Conservation (phyloP, 306 rosid species). For the Dryas drummondii region DNA sequence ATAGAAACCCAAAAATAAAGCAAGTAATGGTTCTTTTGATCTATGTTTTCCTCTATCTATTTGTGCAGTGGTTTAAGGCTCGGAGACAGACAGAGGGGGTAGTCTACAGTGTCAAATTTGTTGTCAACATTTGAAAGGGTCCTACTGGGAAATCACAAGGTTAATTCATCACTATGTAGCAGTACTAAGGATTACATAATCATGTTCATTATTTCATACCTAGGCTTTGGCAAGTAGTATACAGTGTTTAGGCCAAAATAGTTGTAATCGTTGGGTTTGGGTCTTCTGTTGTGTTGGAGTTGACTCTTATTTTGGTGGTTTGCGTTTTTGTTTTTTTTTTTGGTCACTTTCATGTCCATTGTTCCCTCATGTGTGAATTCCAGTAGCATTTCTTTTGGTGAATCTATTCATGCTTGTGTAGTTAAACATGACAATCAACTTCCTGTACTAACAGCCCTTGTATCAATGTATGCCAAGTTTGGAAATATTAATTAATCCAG, state of each 20-base stretch:
- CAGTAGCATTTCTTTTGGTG: conserved; percentile 16
- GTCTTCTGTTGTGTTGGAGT: background rate
- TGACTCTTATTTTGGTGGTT: background rate
- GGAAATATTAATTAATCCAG: conserved; percentile 21
- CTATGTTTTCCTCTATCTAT: conserved; percentile 18
- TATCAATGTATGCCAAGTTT: conserved; percentile 38
- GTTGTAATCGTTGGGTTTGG: conserved; percentile 18
- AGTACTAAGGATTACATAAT: too few species aligned
- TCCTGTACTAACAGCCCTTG: conserved; percentile 27
- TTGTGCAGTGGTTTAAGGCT: conserved; percentile 29
- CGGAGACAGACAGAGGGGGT: background rate
- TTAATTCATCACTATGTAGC: conserved; percentile 26
- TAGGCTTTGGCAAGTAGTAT: too few species aligned
- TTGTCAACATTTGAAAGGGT: conserved; percentile 35
- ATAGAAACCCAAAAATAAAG: background rate
- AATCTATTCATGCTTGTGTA: conserved; percentile 37
- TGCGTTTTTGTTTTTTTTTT: background rate
- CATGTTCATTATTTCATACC: too few species aligned
- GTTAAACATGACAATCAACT: conserved; percentile 30
- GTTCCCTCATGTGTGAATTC: too few species aligned
- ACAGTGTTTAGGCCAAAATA: too few species aligned
- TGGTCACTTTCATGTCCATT: conserved; percentile 33
- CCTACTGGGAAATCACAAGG: conserved; percentile 41
- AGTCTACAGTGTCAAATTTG: conserved; percentile 37
- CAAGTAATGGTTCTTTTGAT: background rate